These are phyloP conservation scores for Dactylella cylindrospora DNA, from an alignment of 2,329 filamentous ascomycete genomes.

Conservation along the genomic window DNA sequence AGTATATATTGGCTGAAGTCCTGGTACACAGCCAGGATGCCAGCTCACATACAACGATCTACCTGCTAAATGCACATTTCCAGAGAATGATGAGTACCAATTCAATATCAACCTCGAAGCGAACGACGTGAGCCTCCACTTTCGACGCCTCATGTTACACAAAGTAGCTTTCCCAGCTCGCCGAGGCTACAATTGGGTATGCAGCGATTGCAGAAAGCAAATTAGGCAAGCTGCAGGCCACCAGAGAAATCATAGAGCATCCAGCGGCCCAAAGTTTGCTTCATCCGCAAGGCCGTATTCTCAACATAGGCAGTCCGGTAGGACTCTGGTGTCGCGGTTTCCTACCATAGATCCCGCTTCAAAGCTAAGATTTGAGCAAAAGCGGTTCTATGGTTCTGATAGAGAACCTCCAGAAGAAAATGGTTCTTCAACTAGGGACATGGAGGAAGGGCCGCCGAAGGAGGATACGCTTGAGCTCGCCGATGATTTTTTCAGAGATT, in stretches of 20 bases:
- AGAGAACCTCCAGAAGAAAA: background rate
- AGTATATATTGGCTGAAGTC: no score
- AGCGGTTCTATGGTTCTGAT: constrained; percentile 8
- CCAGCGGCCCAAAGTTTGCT: background rate
- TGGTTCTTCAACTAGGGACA: no score
- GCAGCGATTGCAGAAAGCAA: constrained; percentile 37
- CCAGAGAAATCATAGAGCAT: background rate
- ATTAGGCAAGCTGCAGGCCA: background rate
- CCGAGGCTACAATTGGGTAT: constrained; percentile 43
- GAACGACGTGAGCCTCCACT: constrained; percentile 8
- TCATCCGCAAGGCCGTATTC: background rate
- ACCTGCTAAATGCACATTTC: no score
- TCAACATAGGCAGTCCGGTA: background rate
- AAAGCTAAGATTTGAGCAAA: background rate
- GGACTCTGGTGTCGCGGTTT: background rate
- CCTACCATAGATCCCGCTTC: background rate
- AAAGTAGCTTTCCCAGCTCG: constrained; percentile 36
- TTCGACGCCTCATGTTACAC: constrained; percentile 40
- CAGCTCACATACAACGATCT: no score
- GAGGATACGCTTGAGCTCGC: no score
- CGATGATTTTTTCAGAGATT: no score
- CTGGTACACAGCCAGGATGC: no score
- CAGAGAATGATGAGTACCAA: no score
- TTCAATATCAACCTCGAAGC: constrained; percentile 10
- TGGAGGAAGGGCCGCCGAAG: no score